Conservation (phyloP, 805 yeast genomes). For the Lachancea sp. region DNA sequence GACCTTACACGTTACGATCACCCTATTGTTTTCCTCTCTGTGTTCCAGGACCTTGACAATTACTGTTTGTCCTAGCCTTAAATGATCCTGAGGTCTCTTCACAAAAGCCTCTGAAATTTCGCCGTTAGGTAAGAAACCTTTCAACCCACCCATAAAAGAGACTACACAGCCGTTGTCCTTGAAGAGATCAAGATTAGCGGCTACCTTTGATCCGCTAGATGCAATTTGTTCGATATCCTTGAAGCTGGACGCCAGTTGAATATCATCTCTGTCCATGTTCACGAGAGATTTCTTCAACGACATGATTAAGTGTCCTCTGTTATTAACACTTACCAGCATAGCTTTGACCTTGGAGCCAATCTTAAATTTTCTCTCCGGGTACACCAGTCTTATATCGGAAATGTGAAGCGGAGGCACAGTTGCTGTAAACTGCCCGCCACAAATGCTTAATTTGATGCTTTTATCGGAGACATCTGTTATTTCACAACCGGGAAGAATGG, state of each 20-base stretch:
- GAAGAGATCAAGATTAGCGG: slow-evolving; percentile 69
- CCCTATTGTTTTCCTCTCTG: slow-evolving; percentile 45
- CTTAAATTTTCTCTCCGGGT: slow-evolving; percentile 90
- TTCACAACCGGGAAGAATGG: slow-evolving; percentile 51
- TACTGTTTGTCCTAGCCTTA: slow-evolving; percentile 80
- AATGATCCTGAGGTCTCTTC: slow-evolving; percentile 65
- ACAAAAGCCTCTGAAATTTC: slow-evolving; percentile 91
- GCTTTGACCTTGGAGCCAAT: slow-evolving; percentile 76
- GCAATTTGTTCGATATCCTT: slow-evolving; percentile 46
- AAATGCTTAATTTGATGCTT: slow-evolving; percentile 64
- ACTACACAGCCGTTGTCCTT: slow-evolving; percentile 75
- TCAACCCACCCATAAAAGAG: slow-evolving; percentile 70
- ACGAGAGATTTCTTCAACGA: slow-evolving; percentile 84
- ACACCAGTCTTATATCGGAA: slow-evolving; percentile 73
- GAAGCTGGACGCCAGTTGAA: slow-evolving; percentile 34
- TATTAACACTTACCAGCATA: slow-evolving; percentile 52
- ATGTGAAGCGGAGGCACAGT: slow-evolving; percentile 68
- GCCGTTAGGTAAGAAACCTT: slow-evolving; percentile 75
- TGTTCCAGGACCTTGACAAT: slow-evolving; percentile 57
- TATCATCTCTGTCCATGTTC: slow-evolving; percentile 36
- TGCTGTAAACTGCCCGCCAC: slow-evolving; percentile 61
- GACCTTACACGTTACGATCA: slow-evolving; percentile 70
- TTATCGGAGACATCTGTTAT: slow-evolving; percentile 46
- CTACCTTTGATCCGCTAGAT: slow-evolving; percentile 41
- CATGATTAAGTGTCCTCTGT: slow-evolving; percentile 45